Evolutionary conservation across 768 basidiomycete genomes (phyloP).

Genomic region (Agaricus sinodeliciosus): DNA sequence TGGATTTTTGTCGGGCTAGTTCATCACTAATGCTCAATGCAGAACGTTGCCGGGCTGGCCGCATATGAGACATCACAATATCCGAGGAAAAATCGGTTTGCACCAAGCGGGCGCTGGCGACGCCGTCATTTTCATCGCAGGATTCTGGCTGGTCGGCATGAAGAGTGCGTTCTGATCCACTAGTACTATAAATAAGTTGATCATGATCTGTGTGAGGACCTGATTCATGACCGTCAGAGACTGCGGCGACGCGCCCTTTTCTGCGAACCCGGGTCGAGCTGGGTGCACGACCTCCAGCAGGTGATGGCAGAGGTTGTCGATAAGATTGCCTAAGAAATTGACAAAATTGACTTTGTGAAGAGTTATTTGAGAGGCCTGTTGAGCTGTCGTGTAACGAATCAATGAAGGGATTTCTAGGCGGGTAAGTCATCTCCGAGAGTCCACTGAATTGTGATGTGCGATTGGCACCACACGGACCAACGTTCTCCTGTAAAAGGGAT

Average conservation of each 20-base stretch:
- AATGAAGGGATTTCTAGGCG: constrained; percentile 22
- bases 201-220: background rate
- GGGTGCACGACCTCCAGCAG: constrained; percentile 1
- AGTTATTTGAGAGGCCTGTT: background rate
- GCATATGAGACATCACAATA: background rate
- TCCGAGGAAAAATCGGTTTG: background rate
- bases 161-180: background rate
- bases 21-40: background rate
- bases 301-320: background rate
- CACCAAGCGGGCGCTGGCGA: background rate
- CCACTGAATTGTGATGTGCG: constrained; percentile 33
- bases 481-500: constrained; percentile 41
- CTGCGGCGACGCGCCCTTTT: background rate
- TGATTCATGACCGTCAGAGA: background rate
- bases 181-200: background rate
- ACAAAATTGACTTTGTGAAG: background rate
- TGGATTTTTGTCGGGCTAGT: constrained; percentile 28
- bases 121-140: background rate
- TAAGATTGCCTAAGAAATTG: background rate
- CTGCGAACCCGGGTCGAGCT: background rate
- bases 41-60: background rate
- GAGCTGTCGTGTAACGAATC: constrained; percentile 7
- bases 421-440: constrained; percentile 51
- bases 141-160: background rate
- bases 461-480: constrained; percentile 20